Percentiles rank a stretch among this genome's conserved stretches.
These are phyloP conservation scores for Osmanthus fragrans DNA, from an alignment of 257 asterid genomes.

Conservation along the genomic window DNA sequence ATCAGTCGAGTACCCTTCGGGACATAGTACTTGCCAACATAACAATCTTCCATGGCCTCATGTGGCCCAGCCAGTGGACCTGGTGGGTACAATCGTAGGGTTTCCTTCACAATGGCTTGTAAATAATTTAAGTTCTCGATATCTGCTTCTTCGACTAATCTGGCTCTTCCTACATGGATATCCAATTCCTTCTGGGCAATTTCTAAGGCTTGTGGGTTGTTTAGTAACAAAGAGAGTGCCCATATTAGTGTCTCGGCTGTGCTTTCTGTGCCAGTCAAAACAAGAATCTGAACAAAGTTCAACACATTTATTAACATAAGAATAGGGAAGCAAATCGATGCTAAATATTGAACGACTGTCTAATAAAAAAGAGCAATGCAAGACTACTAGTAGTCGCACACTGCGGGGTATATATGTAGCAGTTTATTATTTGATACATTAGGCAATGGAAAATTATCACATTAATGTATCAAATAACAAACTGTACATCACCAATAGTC, in stretches of 20 bases:
- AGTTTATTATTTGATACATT: too few relatives aligned
- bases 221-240: slow-evolving; percentile 52
- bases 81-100: slow-evolving; percentile 61
- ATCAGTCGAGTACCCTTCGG: slow-evolving; percentile 53
- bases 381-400: too few relatives aligned
- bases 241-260: slow-evolving; percentile 54
- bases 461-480: too few relatives aligned
- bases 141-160: slow-evolving; percentile 58
- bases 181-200: slow-evolving; percentile 48
- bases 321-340: too few relatives aligned
- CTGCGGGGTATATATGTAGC: too few relatives aligned
- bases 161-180: slow-evolving; percentile 34
- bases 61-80: slow-evolving; percentile 62
- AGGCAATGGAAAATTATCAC: too few relatives aligned
- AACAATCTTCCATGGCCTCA: slow-evolving; percentile 48
- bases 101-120: slow-evolving; percentile 54
- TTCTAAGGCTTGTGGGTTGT: slow-evolving; percentile 28
- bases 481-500: too few relatives aligned
- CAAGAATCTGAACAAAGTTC: slow-evolving; percentile 32
- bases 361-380: too few relatives aligned
- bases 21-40: slow-evolving; percentile 26
- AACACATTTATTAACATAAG: neutral
- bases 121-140: slow-evolving; percentile 40
- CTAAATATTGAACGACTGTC: neutral
- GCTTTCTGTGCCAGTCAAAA: slow-evolving; percentile 58